Evolutionary conservation across 73 alveolate genomes (phyloP).

Genomic region (Paramecium primaurelia): DNA sequence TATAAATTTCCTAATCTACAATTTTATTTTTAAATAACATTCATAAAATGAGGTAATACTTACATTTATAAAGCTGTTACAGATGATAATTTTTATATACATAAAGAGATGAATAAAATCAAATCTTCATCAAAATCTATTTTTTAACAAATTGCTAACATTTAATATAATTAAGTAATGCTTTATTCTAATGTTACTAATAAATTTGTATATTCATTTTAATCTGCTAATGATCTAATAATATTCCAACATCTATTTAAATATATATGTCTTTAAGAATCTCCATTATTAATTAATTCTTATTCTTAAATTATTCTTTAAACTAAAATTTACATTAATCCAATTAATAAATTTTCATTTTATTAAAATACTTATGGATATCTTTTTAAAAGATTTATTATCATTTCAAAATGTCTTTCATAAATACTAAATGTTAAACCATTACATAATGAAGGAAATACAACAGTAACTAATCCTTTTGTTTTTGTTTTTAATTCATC

Average conservation of each 20-base stretch:
- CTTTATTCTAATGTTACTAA: slow-evolving; percentile 57
- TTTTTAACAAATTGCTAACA: slow-evolving; percentile 33
- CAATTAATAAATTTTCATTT: not conserved
- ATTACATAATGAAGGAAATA: not conserved
- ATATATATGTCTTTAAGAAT: slow-evolving; percentile 50
- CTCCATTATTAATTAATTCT: slow-evolving; percentile 39
- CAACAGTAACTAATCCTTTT: not conserved
- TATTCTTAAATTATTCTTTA: slow-evolving; percentile 50
- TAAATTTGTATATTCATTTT: slow-evolving; percentile 45
- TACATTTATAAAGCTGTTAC: slow-evolving; percentile 41
- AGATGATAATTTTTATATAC: slow-evolving; percentile 54
- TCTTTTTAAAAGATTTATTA: not conserved
- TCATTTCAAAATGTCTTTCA: slow-evolving; percentile 52
- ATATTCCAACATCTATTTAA: slow-evolving; percentile 78
- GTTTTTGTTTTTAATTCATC: slow-evolving; percentile 17
- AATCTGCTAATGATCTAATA: slow-evolving; percentile 63
- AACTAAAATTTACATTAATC: not conserved
- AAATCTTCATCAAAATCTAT: slow-evolving; percentile 82
- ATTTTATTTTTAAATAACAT: not conserved
- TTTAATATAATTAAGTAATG: slow-evolving; percentile 64
- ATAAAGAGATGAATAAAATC: slow-evolving; percentile 57
- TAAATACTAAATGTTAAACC: not conserved
- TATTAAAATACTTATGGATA: not conserved
- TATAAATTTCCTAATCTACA: not conserved
- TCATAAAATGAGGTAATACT: slow-evolving; percentile 4